Evolutionary conservation across 768 basidiomycete genomes (phyloP).

Genomic region (Leccinum subtestaceum): DNA sequence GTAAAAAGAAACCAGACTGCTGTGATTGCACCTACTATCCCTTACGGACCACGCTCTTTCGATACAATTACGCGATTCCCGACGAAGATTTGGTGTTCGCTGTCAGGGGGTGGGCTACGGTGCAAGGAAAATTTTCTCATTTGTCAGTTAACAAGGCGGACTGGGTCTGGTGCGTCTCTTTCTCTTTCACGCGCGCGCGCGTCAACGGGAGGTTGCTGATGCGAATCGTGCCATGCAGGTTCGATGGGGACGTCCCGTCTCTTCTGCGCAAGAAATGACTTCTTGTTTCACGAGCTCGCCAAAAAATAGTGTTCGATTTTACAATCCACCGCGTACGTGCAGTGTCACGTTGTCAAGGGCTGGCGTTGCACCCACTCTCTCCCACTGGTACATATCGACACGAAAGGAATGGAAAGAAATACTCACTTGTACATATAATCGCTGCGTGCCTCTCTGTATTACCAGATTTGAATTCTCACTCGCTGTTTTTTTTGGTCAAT

Average conservation of each 20-base stretch:
- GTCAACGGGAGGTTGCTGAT: background rate
- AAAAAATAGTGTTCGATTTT: background rate
- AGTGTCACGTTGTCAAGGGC: background rate
- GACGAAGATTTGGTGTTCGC: background rate
- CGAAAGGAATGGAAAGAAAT: slow-evolving; percentile 3
- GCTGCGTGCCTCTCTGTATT: background rate
- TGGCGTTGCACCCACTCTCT: background rate
- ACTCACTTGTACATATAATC: background rate
- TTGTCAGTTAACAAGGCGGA: background rate
- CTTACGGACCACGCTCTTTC: slow-evolving; percentile 21
- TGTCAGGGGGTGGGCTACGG: slow-evolving; percentile 8
- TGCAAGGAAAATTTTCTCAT: slow-evolving; percentile 8
- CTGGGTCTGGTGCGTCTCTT: slow-evolving; percentile 23
- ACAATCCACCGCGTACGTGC: background rate
- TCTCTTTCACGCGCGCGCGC: background rate
- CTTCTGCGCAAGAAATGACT: slow-evolving; percentile 3
- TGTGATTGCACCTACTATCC: slow-evolving; percentile 1
- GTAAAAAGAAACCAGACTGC: rapidly evolving
- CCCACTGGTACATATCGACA: background rate
- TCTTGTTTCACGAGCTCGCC: background rate
- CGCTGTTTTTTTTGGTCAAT: too few relatives aligned
- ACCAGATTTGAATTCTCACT: too few relatives aligned
- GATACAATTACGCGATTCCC: slow-evolving; percentile 24
- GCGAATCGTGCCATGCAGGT: slow-evolving; percentile 10
- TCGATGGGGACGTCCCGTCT: slow-evolving; percentile 18